Percentiles rank a stretch among this genome's conserved stretches.
These are phyloP conservation scores for Diaporthe vaccinii DNA, from an alignment of 2,329 filamentous ascomycete genomes.

Conservation along the genomic window DNA sequence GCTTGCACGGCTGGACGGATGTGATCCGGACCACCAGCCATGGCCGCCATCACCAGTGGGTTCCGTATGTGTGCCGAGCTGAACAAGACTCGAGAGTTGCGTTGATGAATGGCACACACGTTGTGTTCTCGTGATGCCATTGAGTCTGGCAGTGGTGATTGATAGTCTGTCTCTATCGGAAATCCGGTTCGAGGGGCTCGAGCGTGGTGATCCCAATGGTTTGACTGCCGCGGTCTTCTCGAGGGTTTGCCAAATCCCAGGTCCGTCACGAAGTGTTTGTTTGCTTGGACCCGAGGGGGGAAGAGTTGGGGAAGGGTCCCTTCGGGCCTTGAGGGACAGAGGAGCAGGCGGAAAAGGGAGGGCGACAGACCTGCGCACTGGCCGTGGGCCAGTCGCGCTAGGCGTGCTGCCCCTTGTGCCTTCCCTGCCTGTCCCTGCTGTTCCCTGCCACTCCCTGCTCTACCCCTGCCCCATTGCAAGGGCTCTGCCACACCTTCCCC, in stretches of 20 bases:
- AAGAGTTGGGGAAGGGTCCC: neutral
- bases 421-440: neutral
- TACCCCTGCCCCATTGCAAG: neutral
- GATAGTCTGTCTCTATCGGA: neutral
- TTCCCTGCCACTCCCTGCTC: neutral
- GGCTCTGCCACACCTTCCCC: slow-evolving; percentile 13
- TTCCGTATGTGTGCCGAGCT: neutral
- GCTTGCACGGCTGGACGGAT: slow-evolving; percentile 18
- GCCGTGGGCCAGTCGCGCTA: neutral
- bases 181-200: slow-evolving; percentile 8
- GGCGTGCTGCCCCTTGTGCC: neutral
- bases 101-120: neutral
- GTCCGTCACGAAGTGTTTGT: slow-evolving; percentile 5
- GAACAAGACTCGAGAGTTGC: neutral
- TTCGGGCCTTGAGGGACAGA: neutral
- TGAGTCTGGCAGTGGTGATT: neutral
- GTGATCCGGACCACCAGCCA: slow-evolving; percentile 22
- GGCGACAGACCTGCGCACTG: slow-evolving; percentile 1
- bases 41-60: neutral
- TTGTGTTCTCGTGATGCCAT: neutral
- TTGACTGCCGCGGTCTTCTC: slow-evolving; percentile 6
- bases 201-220: slow-evolving; percentile 15
- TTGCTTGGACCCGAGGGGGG: neutral
- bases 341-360: neutral
- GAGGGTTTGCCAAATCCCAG: neutral